Evolutionary conservation across 371 early-diverging fungal genomes (phyloP).

Genomic region (Mucor plumbeus): DNA sequence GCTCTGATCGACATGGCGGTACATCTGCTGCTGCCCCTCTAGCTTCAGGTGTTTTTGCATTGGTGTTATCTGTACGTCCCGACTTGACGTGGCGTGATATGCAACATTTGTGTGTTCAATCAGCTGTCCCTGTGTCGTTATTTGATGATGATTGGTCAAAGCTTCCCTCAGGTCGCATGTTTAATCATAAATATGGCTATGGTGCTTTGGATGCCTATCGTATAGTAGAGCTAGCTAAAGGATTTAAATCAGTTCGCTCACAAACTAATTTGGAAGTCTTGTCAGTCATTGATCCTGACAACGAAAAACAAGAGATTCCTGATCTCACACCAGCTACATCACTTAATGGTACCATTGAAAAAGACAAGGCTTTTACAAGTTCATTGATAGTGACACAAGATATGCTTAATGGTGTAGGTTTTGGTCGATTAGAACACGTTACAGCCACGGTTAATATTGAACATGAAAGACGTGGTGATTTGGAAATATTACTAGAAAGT

Average conservation of each 20-base stretch:
- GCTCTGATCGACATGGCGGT: constrained; percentile 79
- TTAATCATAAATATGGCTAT: constrained; percentile 90
- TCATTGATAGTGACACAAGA: constrained; percentile 49
- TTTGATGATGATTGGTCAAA: constrained; percentile 67
- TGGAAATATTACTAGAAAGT: constrained; percentile 75
- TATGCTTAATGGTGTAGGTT: constrained; percentile 47
- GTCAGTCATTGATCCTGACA: constrained; percentile 35
- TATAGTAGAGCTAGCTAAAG: constrained; percentile 77
- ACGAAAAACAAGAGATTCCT: constrained; percentile 43
- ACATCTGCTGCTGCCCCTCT: constrained; percentile 92
- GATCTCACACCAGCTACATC: constrained; percentile 43
- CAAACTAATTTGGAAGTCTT: constrained; percentile 63
- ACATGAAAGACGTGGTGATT: constrained; percentile 82
- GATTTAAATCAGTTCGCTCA: constrained; percentile 58
- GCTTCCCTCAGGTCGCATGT: constrained; percentile 72
- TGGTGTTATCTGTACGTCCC: constrained; percentile 72
- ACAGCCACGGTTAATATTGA: constrained; percentile 81
- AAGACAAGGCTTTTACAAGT: constrained; percentile 36
- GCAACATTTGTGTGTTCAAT: constrained; percentile 81
- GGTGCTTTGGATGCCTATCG: constrained; percentile 86
- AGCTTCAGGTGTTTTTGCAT: constrained; percentile 81
- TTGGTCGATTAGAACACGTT: constrained; percentile 79
- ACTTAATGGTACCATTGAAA: constrained; percentile 43
- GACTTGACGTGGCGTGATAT: constrained; percentile 93
- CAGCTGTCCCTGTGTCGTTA: constrained; percentile 75